Evolutionary conservation across 371 early-diverging fungal species (phyloP), one percentile per base, ranked within the genome.

Genomic region (Lichtheimia ornata): DNA sequence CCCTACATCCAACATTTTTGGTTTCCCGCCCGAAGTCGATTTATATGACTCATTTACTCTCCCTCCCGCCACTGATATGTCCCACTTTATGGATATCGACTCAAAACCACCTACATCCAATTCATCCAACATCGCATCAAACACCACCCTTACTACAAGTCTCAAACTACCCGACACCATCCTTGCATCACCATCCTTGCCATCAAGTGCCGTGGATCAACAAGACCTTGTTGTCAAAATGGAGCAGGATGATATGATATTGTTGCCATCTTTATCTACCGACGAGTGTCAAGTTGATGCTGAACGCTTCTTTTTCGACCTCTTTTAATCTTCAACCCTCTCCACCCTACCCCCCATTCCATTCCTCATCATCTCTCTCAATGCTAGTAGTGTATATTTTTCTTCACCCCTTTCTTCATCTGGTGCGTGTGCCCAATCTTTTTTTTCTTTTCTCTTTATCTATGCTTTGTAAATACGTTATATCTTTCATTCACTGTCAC

Each of bases 1-100:
- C 44, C 72, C 78, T 1, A 58, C 45, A 4, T 62, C 70, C 11
- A 53, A 50, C 24, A 70, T 73, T 52, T 65, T 65, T 61, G 59
- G 63, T 18, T 18, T 47, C 18, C 47, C 47, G 22, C 57, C 57
- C 3, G 61, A 61, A 18, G 52, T 53, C 61, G 63, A 63, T 41
- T 60, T 71, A 17, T 72, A 69, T 62, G 78, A 74, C 50, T 64
- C 71, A 24, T 74, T 74, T 53, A 74, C 69, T 60, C 65, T 74
- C 43, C 74, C 74, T n/a, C 67, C 76, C 27, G 56, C 61, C 35
- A 59, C 47, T 11, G 74, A 73, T 30, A 67, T 60, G 51, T 60
- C 56, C 15, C 47, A 50, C 5, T 55, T 59, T 43, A 45, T 55
- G 17, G 53, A 54, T 28, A 45, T 18, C n/a, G 14, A 30, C 18